Percentiles rank a stretch among this genome's conserved stretches.
phyloP scores from a whole-genome alignment of 2,329 filamentous ascomycete genomes.

The Calonectria ilicicola region DNA sequence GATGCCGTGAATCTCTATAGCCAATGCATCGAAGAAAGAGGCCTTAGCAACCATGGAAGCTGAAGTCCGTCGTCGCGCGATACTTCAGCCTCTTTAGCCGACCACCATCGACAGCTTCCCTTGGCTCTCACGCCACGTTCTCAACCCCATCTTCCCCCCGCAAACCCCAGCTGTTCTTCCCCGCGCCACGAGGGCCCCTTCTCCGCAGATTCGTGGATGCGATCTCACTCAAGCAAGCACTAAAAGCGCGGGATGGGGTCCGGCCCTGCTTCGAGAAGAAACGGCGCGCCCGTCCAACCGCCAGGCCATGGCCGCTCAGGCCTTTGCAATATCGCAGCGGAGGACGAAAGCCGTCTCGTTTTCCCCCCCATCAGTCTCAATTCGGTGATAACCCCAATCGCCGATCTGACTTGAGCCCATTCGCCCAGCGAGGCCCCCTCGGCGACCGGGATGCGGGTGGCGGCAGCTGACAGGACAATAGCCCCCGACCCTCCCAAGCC shows the following conservation, averaged over 20 bases:
- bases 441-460: not conserved
- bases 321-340: constrained; percentile 7
- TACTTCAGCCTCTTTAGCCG: not conserved
- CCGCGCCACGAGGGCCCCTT: constrained; percentile 35
- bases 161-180: constrained; percentile 38
- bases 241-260: constrained; percentile 2
- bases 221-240: constrained; percentile 19
- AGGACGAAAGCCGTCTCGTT: constrained; percentile 17
- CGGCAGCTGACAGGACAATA: not conserved
- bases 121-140: constrained; percentile 4
- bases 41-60: not conserved
- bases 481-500: not conserved
- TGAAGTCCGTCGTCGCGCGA: not conserved
- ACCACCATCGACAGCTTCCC: not conserved
- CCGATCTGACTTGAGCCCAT: not conserved
- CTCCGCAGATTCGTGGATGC: constrained; percentile 34
- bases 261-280: not conserved
- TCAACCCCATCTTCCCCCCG: constrained; percentile 38
- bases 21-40: not conserved
- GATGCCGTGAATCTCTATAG: not conserved
- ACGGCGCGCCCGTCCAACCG: not conserved
- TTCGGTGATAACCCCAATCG: constrained; percentile 1
- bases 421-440: not conserved
- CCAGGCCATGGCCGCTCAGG: not conserved
- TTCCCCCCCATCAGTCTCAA: not conserved